Evolutionary conservation across 352 stramenopile genomes (phyloP).

Genomic region (Pythium brassicae): DNA sequence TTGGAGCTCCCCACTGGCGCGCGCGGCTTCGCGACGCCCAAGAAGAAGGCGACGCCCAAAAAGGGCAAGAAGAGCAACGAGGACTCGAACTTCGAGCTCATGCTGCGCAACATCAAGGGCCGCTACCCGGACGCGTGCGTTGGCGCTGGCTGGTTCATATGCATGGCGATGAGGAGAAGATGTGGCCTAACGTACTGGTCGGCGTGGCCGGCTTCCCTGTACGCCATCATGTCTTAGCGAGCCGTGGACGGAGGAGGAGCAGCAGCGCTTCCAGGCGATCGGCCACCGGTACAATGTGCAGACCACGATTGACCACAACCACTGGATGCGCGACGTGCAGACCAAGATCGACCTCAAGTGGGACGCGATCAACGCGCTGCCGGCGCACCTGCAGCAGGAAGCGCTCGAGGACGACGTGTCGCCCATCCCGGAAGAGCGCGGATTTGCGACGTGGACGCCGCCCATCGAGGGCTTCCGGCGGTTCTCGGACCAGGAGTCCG

Average conservation of each 20-base stretch:
- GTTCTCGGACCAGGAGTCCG: slow-evolving; percentile 64
- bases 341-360: slow-evolving; percentile 92
- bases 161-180: no score
- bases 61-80: slow-evolving; percentile 18
- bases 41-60: slow-evolving; percentile 13
- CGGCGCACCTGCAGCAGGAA: slow-evolving; percentile 71
- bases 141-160: not conserved
- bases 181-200: not conserved
- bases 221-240: no score
- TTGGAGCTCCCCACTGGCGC: not conserved
- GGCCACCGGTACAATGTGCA: slow-evolving; percentile 77
- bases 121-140: slow-evolving; percentile 72
- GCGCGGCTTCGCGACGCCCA: slow-evolving; percentile 12
- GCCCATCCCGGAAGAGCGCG: slow-evolving; percentile 55
- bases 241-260: slow-evolving; percentile 78
- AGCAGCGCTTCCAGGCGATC: slow-evolving; percentile 74
- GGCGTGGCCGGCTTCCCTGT: slow-evolving; percentile 1
- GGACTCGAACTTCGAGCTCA: slow-evolving; percentile 81
- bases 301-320: slow-evolving; percentile 82
- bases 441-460: slow-evolving; percentile 84
- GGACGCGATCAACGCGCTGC: slow-evolving; percentile 86
- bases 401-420: slow-evolving; percentile 67
- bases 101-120: slow-evolving; percentile 77
- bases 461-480: slow-evolving; percentile 84
- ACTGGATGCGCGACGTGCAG: slow-evolving; percentile 85